Conservation (phyloP, 108 stramenopile species). For the Fistulifera pelliculosa region DNA sequence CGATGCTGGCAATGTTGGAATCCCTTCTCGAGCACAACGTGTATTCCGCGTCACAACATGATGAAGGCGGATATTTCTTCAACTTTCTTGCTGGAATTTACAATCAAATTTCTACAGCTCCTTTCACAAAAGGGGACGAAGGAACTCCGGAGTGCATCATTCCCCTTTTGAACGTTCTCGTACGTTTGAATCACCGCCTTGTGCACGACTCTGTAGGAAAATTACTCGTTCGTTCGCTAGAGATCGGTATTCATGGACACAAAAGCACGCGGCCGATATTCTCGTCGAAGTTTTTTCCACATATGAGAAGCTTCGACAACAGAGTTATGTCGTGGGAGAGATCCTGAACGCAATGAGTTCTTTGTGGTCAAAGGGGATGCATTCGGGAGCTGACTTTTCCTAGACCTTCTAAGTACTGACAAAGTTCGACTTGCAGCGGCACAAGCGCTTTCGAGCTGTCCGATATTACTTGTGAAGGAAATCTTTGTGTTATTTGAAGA, state of each 20-base stretch:
- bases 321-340: constrained; percentile 21
- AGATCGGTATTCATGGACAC: background rate
- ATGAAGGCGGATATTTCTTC: constrained; percentile 31
- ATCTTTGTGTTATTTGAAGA: constrained; percentile 39
- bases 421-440: constrained; percentile 5
- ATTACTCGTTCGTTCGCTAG: constrained; percentile 19
- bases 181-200: constrained; percentile 40
- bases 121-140: background rate
- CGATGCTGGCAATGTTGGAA: constrained; percentile 5
- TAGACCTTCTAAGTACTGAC: background rate
- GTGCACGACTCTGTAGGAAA: constrained; percentile 24
- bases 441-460: constrained; percentile 20
- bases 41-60: constrained; percentile 54
- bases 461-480: constrained; percentile 25
- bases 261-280: constrained; percentile 8
- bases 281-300: constrained; percentile 28
- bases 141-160: background rate
- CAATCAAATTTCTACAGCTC: background rate
- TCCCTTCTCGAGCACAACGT: constrained; percentile 46
- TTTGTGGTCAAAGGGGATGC: background rate
- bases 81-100: constrained; percentile 22
- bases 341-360: background rate
- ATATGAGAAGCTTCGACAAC: constrained; percentile 34
- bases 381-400: background rate
- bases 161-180: constrained; percentile 13